Base-by-base conservation (phyloP, 2,329 filamentous ascomycete genomes). In the Nothophaeocryptopus gaeumannii region DNA sequence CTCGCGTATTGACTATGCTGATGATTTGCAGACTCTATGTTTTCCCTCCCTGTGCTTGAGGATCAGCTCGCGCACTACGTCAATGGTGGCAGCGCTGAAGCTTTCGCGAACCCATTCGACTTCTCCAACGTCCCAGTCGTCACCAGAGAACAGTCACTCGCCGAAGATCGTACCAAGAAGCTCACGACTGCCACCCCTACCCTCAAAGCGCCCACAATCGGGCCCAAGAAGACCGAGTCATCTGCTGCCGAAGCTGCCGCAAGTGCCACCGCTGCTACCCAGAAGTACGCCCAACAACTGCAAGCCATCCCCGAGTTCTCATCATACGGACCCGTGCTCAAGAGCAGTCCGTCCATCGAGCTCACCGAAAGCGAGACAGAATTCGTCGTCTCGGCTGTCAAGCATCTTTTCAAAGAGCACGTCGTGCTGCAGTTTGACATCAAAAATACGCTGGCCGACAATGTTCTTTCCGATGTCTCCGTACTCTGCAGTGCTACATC, bases 41-140 rank as follows among this genome's bases (percentile, higher is more conserved):
- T 92, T 70, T 95, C 92, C 8, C 80, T 99, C 15, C 88, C 90
- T 9, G 90, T 89, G 52, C 95, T 99, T 54, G 93, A 97, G 76
- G 92, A 97, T 68, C 91, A 97, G 69, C 84, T 99, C 43, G 91
- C 96, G 60, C 88, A 95, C 83, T 99, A 99, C 65, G 92, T 99
- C 62, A 96, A 91, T 13, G 90, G 91, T 10, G 88, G 90, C 46
- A 89, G 93, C 65, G 90, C 91, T 70, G 82, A 86, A 36, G 88
- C 86, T 0, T 99, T 97, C 63, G 81, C 85, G 35, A 76, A 78
- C 31, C 85, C 93, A 5, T 99, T 99, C 76, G 92, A 97, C 68
- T 85, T 99, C 64, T 83, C 86, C 63, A 85, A 86, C 65, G 88
- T 99, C 39, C 93, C 93, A 4, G 84, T 96, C 40, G 93, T 99